phyloP scores from a whole-genome alignment of 306 rosid species.

The Quillaja saponaria region DNA sequence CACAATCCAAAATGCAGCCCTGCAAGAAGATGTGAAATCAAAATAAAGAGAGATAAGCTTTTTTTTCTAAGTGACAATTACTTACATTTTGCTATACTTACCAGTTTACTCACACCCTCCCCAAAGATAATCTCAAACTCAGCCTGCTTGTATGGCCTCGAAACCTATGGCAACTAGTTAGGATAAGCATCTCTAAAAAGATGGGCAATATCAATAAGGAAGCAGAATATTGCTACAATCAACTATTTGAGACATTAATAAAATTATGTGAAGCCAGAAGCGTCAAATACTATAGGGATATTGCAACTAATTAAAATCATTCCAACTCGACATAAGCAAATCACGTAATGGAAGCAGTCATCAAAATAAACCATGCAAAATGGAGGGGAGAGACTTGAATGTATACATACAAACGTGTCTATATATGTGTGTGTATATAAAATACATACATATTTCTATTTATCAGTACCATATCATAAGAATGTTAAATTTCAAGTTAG shows the following conservation, averaged over 20 bases:
- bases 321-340: not conserved
- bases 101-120: conserved; percentile 88
- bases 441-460: no score
- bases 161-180: conserved; percentile 59
- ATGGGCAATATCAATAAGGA: conserved; percentile 17
- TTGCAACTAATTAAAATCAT: not conserved
- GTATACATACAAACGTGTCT: no score
- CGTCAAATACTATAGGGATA: not conserved
- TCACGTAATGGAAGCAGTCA: no score
- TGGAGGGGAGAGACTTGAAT: no score
- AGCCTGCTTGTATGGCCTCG: conserved; percentile 96
- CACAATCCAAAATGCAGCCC: conserved; percentile 98
- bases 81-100: conserved; percentile 35
- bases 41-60: conserved; percentile 24
- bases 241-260: not conserved
- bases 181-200: conserved; percentile 25
- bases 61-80: conserved; percentile 9
- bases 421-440: no score
- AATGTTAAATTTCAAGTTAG: no score
- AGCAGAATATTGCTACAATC: conserved; percentile 2
- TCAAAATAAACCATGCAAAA: no score
- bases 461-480: no score
- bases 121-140: conserved; percentile 96
- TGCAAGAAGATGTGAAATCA: conserved; percentile 46
- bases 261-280: not conserved